Evolutionary conservation across 768 basidiomycete species (phyloP).

Genomic region (Tulasnella sp.): DNA sequence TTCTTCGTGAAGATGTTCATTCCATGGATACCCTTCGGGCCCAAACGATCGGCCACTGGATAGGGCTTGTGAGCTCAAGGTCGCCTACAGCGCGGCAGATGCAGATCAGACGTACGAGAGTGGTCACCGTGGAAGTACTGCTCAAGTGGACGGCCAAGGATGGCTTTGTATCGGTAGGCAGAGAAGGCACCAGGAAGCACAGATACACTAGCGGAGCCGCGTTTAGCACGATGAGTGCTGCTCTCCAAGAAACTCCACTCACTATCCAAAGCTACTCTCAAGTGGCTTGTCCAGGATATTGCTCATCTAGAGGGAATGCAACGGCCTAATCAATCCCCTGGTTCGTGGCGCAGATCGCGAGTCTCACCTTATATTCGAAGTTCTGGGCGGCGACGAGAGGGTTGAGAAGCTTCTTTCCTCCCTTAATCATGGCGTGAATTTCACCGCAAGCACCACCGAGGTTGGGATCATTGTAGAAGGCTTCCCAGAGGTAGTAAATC

Average conservation of each 20-base stretch:
- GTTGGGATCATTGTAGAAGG: constrained; percentile 71
- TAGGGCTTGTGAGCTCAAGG: background rate
- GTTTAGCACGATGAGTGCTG: background rate
- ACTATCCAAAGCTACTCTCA: constrained; percentile 90
- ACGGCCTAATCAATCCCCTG: too few relatives aligned
- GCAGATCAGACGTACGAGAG: constrained; percentile 27
- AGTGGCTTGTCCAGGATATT: constrained; percentile 94
- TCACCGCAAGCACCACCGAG: constrained; percentile 88
- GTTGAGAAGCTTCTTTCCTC: constrained; percentile 84
- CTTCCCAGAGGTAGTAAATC: constrained; percentile 93
- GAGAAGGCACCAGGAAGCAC: constrained; percentile 96
- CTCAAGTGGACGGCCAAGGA: constrained; percentile 67
- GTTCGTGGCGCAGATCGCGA: too few relatives aligned
- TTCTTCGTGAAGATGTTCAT: constrained; percentile 98
- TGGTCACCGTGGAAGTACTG: constrained; percentile 50
- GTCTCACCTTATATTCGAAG: constrained; percentile 70
- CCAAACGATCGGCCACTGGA: constrained; percentile 78
- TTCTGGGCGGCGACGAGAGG: constrained; percentile 88
- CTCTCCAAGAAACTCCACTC: background rate
- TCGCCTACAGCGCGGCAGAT: background rate
- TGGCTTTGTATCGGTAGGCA: constrained; percentile 89
- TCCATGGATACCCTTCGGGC: constrained; percentile 87
- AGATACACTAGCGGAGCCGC: constrained; percentile 46
- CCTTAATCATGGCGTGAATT: constrained; percentile 95
- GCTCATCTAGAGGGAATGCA: constrained; percentile 58